Percentiles rank a stretch among this genome's conserved stretches.
These are phyloP conservation scores for Exophiala sideris DNA, from an alignment of 2,329 filamentous ascomycete species.

Conservation along the genomic window DNA sequence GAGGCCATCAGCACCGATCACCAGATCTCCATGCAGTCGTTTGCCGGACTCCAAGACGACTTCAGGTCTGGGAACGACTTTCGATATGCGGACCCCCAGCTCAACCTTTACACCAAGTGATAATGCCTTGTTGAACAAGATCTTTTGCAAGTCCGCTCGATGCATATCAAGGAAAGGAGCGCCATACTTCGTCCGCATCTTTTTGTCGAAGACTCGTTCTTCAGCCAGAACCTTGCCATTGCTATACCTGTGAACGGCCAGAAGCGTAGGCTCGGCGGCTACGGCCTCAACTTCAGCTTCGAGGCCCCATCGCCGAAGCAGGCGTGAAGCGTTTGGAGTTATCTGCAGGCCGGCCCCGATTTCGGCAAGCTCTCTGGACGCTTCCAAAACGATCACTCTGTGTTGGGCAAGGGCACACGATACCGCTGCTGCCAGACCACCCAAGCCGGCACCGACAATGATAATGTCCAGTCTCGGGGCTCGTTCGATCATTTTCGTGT, in stretches of 20 bases:
- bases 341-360: constrained; percentile 29
- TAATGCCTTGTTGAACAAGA: constrained; percentile 40
- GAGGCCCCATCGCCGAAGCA: constrained; percentile 23
- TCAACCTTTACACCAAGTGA: constrained; percentile 39
- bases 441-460: constrained; percentile 33
- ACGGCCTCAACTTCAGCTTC: not conserved
- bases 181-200: constrained; percentile 47
- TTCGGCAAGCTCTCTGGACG: constrained; percentile 27
- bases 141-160: constrained; percentile 48
- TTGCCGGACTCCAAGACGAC: constrained; percentile 36
- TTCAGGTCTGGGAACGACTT: constrained; percentile 23
- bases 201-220: constrained; percentile 51
- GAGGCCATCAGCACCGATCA: constrained; percentile 50
- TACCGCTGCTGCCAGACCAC: constrained; percentile 32
- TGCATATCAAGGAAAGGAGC: constrained; percentile 49
- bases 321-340: constrained; percentile 26
- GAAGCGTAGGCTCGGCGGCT: constrained; percentile 33
- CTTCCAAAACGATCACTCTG: constrained; percentile 30
- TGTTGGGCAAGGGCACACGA: constrained; percentile 28
- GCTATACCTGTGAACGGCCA: constrained; percentile 37
- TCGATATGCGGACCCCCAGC: constrained; percentile 9
- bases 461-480: constrained; percentile 14
- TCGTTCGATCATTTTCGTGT: not conserved
- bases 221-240: constrained; percentile 37
- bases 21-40: constrained; percentile 40